Percentiles rank a stretch among this genome's conserved stretches.
Evolutionary conservation across 768 basidiomycete genomes (phyloP).

Genomic region (Suillus weaverae): DNA sequence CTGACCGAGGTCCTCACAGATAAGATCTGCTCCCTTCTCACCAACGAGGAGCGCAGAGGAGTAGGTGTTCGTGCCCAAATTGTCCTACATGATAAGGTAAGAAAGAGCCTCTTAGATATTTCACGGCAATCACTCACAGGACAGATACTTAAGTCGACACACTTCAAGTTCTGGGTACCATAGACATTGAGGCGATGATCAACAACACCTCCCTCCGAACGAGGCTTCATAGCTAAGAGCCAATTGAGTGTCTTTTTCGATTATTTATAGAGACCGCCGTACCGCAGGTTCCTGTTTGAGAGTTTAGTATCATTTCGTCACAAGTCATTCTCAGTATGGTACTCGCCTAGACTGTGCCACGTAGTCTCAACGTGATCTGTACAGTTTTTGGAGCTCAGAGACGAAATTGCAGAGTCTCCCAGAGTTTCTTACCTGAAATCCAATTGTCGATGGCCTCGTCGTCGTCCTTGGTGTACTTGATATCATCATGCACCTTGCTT

Average conservation of each 20-base stretch:
- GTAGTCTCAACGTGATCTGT: slow-evolving; percentile 70
- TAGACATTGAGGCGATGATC: slow-evolving; percentile 63
- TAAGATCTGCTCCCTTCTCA: slow-evolving; percentile 64
- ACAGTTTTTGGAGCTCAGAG: slow-evolving; percentile 4
- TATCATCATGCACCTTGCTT: slow-evolving; percentile 59
- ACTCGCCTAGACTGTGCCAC: slow-evolving; percentile 65
- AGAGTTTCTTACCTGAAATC: slow-evolving; percentile 41
- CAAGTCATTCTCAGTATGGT: slow-evolving; percentile 16
- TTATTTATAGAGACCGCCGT: slow-evolving; percentile 37
- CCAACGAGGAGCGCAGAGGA: slow-evolving; percentile 69
- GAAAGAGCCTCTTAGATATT: not conserved
- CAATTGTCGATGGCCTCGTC: slow-evolving; percentile 73
- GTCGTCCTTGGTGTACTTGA: slow-evolving; percentile 66
- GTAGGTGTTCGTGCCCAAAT: slow-evolving; percentile 72
- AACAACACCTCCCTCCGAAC: slow-evolving; percentile 65
- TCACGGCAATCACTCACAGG: slow-evolving; percentile 44
- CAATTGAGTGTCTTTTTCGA: slow-evolving; percentile 16
- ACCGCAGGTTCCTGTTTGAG: slow-evolving; percentile 5
- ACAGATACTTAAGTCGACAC: slow-evolving; percentile 69
- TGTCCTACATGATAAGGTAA: slow-evolving; percentile 44
- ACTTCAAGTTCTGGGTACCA: slow-evolving; percentile 67
- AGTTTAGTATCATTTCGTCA: not conserved
- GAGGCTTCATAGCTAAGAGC: slow-evolving; percentile 61
- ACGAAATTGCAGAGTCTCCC: not conserved
- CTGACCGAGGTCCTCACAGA: slow-evolving; percentile 65